Evolutionary conservation across 352 stramenopile species (phyloP), one percentile per base, ranked within the genome.

Genomic region (Globisporangium canariense): DNA sequence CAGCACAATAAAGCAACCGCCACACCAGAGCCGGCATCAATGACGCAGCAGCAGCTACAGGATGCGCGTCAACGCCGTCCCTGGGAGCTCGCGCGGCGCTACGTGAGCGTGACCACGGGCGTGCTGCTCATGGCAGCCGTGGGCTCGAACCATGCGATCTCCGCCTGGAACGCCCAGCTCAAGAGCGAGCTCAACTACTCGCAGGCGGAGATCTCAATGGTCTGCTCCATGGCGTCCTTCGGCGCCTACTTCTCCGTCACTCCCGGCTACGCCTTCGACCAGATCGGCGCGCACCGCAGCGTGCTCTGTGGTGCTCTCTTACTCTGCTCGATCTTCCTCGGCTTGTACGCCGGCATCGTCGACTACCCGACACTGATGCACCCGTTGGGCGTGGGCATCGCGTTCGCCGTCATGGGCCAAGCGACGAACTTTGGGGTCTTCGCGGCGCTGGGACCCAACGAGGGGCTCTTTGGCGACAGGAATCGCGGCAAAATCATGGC

Each of bases 171-270:
- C 49, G 71, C 81, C 60, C 77, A 93, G 73, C 73, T 93, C 16
- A 79, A 77, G 54, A 34, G 41, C 14, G 50, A 78, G 60, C 71
- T 91, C 38, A 64, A 71, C 36, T 91, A 87, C 75, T 89, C 84
- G 53, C 80, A 91, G 65, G 69, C 76, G 40, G 74, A 89, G 22
- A 93, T 93, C 69, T 83, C 82, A 30, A 66, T 90, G 47, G 82
- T 93, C n/a, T 81, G 78, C 67, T 90, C 83, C 40, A 86, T 90
- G 78, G 80, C 79, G 36, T 88, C 80, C 41, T 93, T 93, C 67
- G 84, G 84, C 45, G 79, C 79, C 46, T 93, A 90, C 69, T 90
- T 90, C 68, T 87, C 79, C 10, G 77, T 93, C 47, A 75, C 70
- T 53, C 77, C 79, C 9, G 84, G 82, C 45, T 83, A 76, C 65